Conservation (phyloP, 2,329 filamentous ascomycete species). For the Emmonsiellopsis sp. region DNA sequence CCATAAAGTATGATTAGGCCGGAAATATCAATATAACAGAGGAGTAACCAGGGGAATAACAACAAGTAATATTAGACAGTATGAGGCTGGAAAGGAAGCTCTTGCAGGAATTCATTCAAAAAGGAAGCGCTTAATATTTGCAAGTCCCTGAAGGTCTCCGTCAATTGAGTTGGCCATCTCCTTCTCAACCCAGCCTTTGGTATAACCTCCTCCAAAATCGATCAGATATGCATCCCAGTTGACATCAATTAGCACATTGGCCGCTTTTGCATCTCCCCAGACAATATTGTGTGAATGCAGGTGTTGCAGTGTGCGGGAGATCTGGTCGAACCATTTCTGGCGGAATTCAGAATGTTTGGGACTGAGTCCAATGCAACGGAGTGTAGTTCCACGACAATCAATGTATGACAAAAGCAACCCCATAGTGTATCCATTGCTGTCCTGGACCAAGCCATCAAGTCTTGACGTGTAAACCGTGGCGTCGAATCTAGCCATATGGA, state of each 20-base stretch:
- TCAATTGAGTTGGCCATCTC: constrained; percentile 15
- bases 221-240: constrained; percentile 17
- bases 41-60: no score
- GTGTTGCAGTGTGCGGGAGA: constrained; percentile 7
- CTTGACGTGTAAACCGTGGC: constrained; percentile 8
- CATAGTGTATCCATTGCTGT: constrained; percentile 8
- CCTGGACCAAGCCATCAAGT: constrained; percentile 11
- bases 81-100: background rate
- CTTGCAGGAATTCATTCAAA: constrained; percentile 6
- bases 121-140: constrained; percentile 7
- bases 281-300: constrained; percentile 14
- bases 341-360: constrained; percentile 5
- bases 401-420: constrained; percentile 11
- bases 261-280: constrained; percentile 22
- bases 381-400: constrained; percentile 8
- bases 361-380: constrained; percentile 5
- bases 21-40: no score
- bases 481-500: constrained; percentile 7
- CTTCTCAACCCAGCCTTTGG: constrained; percentile 18
- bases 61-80: background rate
- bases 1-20: no score
- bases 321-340: constrained; percentile 9
- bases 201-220: constrained; percentile 22
- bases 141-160: constrained; percentile 17
- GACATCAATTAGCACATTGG: constrained; percentile 20